Percentiles rank a stretch among this genome's conserved stretches.
Conservation (phyloP, 495 filamentous ascomycete species). For the Neurospora tetraspora region DNA sequence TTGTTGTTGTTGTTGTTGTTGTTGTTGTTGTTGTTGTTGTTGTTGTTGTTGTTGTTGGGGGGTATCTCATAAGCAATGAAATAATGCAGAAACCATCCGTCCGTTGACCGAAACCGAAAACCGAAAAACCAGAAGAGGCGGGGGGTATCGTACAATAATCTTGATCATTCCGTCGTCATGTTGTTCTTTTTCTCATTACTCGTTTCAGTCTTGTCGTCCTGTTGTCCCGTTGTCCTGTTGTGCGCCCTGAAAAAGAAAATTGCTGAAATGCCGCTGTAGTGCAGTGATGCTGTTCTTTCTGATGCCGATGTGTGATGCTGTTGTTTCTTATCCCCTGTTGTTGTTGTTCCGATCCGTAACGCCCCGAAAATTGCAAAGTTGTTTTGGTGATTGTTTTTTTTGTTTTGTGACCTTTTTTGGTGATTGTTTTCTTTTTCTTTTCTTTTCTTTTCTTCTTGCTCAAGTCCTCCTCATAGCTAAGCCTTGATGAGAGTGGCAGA, state of each 20-base stretch:
- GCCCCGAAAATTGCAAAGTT: neutral
- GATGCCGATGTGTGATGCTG: neutral
- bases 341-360: neutral
- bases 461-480: neutral
- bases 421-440: neutral
- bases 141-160: neutral
- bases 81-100: neutral
- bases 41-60: neutral
- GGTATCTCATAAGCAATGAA: neutral
- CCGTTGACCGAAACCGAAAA: neutral
- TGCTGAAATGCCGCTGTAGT: neutral
- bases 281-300: neutral
- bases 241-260: neutral
- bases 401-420: neutral
- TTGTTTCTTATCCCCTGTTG: neutral
- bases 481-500: neutral
- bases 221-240: neutral
- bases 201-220: neutral
- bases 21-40: too few species aligned
- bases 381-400: neutral
- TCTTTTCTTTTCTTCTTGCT: neutral
- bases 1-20: too few species aligned
- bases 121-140: neutral
- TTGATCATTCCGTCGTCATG: neutral
- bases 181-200: neutral